These are phyloP conservation scores for Retiboletus flavoniger DNA, from an alignment of 1,284 basidiomycete species.

Conservation along the genomic window DNA sequence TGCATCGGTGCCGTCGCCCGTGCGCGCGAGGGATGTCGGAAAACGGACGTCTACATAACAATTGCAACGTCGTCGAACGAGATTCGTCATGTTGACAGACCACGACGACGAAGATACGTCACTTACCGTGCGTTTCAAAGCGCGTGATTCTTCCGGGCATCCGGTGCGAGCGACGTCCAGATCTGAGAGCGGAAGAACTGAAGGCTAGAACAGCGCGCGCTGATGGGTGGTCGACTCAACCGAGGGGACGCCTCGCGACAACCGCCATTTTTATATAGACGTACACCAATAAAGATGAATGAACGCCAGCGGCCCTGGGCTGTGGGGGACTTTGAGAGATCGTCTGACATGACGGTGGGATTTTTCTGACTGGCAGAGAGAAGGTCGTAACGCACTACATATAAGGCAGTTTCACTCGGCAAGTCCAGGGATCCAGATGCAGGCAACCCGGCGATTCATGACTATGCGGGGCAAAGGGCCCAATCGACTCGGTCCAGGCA, in stretches of 20 bases:
- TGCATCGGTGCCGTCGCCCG: slow-evolving; percentile 63
- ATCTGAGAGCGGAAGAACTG: neutral
- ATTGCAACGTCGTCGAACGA: neutral
- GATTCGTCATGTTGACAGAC: neutral
- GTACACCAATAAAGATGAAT: neutral
- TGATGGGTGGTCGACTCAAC: slow-evolving; percentile 8
- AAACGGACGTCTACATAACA: slow-evolving; percentile 35
- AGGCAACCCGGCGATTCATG: neutral
- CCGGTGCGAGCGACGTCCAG: neutral
- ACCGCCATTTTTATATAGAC: neutral
- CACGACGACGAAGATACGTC: neutral
- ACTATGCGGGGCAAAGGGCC: neutral
- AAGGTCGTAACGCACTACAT: neutral
- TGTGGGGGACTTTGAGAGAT: neutral
- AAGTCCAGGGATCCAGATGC: too few species aligned
- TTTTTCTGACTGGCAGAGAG: neutral
- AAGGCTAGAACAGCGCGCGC: neutral
- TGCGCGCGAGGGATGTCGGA: slow-evolving; percentile 45
- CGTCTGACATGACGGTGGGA: slow-evolving; percentile 6
- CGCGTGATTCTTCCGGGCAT: slow-evolving; percentile 27
- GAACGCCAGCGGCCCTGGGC: neutral
- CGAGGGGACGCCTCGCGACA: slow-evolving; percentile 2
- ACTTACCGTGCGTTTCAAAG: slow-evolving; percentile 34
- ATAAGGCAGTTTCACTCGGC: neutral
- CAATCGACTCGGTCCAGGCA: neutral